phyloP scores from a whole-genome alignment of 805 yeast species.

The Starmerella scarabaei region DNA sequence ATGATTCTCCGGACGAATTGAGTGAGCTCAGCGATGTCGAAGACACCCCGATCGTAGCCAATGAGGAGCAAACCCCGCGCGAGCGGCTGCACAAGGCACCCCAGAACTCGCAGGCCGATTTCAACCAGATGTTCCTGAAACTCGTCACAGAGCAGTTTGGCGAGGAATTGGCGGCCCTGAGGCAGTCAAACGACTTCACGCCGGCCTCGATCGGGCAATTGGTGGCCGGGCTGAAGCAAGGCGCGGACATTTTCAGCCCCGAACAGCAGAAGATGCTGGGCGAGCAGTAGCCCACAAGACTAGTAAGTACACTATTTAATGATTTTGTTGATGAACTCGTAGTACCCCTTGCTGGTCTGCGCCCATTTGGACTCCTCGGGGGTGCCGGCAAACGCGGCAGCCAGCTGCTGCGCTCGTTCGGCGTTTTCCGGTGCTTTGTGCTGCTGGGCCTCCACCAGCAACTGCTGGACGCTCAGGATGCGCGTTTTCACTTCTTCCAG shows the following conservation, averaged over 20 bases:
- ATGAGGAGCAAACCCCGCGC: conserved; percentile 14
- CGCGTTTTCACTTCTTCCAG: conserved; percentile 20
- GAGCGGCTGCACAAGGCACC: conserved; percentile 19
- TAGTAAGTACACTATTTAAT: conserved; percentile 6
- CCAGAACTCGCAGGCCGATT: conserved; percentile 10
- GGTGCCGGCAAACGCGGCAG: conserved; percentile 13
- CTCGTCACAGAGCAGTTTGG: conserved; percentile 38
- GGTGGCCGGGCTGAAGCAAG: conserved; percentile 29
- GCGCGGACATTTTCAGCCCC: conserved; percentile 27
- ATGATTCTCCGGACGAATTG: conserved; percentile 10
- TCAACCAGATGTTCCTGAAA: conserved; percentile 32
- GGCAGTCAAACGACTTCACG: conserved; percentile 33
- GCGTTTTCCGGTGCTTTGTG: neutral
- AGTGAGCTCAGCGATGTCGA: conserved; percentile 18
- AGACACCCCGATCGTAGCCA: conserved; percentile 1
- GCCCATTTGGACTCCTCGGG: conserved; percentile 15
- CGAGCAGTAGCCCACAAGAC: neutral
- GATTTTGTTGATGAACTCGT: conserved; percentile 14
- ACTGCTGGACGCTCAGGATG: conserved; percentile 21
- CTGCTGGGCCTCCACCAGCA: conserved; percentile 12
- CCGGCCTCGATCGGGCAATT: conserved; percentile 26
- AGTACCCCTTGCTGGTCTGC: conserved; percentile 7
- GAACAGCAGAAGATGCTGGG: conserved; percentile 22
- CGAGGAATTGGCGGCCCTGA: conserved; percentile 31
- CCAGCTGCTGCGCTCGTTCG: conserved; percentile 11